These are phyloP conservation scores for Calvatia gigantea DNA, from an alignment of 768 basidiomycete genomes.

Conservation along the genomic window DNA sequence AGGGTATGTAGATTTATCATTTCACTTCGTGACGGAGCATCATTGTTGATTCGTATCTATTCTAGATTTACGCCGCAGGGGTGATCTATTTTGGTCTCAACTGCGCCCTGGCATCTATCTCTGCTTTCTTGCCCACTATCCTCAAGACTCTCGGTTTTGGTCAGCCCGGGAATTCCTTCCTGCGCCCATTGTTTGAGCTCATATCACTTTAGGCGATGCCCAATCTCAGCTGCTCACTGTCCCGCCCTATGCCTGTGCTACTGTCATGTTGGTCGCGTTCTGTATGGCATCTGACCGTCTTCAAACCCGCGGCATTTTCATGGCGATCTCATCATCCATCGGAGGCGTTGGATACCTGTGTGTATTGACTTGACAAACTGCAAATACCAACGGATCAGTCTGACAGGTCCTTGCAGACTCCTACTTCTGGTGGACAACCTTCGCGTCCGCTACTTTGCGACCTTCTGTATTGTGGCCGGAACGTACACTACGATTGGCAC, in stretches of 20 bases:
- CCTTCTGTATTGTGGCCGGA: constrained; percentile 72
- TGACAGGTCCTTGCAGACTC: constrained; percentile 33
- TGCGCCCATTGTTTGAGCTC: not conserved
- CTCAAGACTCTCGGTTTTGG: constrained; percentile 70
- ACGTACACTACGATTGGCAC: constrained; percentile 76
- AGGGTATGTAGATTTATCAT: constrained; percentile 36
- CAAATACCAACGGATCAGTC: not conserved
- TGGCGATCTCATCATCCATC: constrained; percentile 40
- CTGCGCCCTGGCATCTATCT: constrained; percentile 72
- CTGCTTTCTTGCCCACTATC: constrained; percentile 83
- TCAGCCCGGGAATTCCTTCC: constrained; percentile 31
- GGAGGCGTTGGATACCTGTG: constrained; percentile 64
- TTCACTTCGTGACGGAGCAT: not conserved
- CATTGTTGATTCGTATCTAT: constrained; percentile 1
- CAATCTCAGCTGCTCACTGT: constrained; percentile 73
- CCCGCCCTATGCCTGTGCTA: constrained; percentile 74
- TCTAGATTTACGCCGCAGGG: constrained; percentile 60
- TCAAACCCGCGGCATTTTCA: constrained; percentile 54
- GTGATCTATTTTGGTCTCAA: constrained; percentile 79
- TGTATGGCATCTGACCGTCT: constrained; percentile 65
- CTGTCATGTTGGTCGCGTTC: constrained; percentile 55
- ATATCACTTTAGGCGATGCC: constrained; percentile 46
- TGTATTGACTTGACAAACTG: constrained; percentile 17
- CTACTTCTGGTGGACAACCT: constrained; percentile 50
- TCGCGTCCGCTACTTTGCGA: constrained; percentile 73